Percentiles rank a stretch among this genome's conserved stretches.
Conservation (phyloP, 257 asterid genomes). For the Cynanchum wilfordii region DNA sequence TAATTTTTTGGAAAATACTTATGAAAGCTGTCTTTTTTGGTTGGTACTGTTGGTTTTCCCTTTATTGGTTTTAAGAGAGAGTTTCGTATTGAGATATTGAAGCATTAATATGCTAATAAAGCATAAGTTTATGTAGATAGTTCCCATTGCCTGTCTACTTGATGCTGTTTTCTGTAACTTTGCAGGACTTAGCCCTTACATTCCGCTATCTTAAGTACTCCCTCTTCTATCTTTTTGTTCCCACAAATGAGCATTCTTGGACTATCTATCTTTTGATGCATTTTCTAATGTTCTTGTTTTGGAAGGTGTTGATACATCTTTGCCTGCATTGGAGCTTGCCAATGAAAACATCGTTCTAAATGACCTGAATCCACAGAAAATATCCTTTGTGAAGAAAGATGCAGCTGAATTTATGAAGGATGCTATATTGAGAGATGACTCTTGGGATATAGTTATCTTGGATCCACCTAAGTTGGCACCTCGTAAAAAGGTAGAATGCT, state of each 20-base stretch:
- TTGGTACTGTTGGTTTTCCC: background rate
- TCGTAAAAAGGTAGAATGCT: conserved; percentile 51
- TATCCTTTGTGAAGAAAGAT: conserved; percentile 68
- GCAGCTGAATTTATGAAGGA: conserved; percentile 74
- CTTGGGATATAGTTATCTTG: conserved; percentile 81
- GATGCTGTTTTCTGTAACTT: background rate
- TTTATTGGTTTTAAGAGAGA: background rate
- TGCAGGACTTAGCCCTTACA: background rate
- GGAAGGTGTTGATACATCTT: conserved; percentile 85
- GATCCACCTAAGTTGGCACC: conserved; percentile 98
- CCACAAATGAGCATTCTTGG: background rate
- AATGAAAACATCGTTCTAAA: conserved; percentile 60
- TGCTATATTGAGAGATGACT: conserved; percentile 60
- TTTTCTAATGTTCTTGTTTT: conserved; percentile 21
- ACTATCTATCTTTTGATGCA: background rate
- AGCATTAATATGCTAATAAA: background rate
- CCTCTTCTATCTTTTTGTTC: background rate
- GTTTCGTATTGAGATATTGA: background rate
- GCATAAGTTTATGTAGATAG: background rate
- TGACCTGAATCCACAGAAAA: conserved; percentile 43
- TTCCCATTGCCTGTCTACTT: background rate
- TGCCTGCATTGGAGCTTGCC: conserved; percentile 78
- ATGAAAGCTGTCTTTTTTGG: background rate
- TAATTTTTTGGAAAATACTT: too few species aligned
- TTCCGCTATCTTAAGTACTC: background rate